phyloP scores from a whole-genome alignment of 2,329 filamentous ascomycete species.

The Celoporthe dispersa region DNA sequence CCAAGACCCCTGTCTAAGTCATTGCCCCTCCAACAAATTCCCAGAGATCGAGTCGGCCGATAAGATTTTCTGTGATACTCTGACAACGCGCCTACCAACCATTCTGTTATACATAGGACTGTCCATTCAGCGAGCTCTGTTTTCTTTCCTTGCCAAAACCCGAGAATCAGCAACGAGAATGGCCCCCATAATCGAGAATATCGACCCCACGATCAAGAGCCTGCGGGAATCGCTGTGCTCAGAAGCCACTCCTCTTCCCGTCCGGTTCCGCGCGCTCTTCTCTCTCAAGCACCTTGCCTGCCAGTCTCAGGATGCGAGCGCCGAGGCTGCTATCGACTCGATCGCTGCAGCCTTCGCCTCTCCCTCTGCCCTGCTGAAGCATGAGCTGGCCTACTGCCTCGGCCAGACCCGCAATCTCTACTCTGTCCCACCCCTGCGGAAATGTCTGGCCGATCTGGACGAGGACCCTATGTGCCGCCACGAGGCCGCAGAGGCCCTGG shows the following conservation, averaged over 20 bases:
- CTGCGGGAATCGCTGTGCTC: conserved; percentile 79
- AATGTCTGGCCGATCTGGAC: conserved; percentile 74
- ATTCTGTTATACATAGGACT: not conserved
- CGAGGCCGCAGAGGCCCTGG: conserved; percentile 93
- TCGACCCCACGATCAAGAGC: conserved; percentile 55
- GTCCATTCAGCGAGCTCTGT: not conserved
- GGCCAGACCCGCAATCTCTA: conserved; percentile 83
- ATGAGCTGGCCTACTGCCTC: conserved; percentile 95
- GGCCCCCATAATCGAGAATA: conserved; percentile 33
- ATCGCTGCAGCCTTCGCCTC: conserved; percentile 88
- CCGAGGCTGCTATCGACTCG: conserved; percentile 67
- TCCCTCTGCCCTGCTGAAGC: conserved; percentile 88
- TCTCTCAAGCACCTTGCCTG: conserved; percentile 93
- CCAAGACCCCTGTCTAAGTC: conserved; percentile 8
- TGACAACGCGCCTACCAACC: not conserved
- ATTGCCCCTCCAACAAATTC: conserved; percentile 12
- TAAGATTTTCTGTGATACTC: conserved; percentile 16
- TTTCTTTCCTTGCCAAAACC: not conserved
- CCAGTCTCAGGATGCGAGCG: conserved; percentile 65
- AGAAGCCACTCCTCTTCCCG: conserved; percentile 80
- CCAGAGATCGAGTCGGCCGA: not conserved
- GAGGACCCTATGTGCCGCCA: conserved; percentile 96
- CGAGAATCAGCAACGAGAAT: conserved; percentile 28
- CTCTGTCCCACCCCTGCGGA: conserved; percentile 72
- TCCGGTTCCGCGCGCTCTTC: conserved; percentile 95